Evolutionary conservation across 495 filamentous ascomycete species (phyloP), one percentile per base, ranked within the genome.

Genomic region (Penicillium ochrochloron): DNA sequence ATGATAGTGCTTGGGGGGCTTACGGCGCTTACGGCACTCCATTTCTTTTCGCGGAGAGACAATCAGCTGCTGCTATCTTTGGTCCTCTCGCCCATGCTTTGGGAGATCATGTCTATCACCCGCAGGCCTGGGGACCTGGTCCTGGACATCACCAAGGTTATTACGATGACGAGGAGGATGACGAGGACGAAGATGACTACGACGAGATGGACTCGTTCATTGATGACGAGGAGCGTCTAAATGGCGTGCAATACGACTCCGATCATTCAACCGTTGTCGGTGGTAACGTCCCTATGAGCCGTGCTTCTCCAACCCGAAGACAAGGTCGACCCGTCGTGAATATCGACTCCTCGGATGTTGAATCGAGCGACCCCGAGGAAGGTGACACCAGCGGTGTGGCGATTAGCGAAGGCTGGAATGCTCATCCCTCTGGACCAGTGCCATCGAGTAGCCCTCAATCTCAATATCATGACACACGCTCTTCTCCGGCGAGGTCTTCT

Each of bases 181-280:
- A 33, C 2, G 73, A 73, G 17, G 75, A 79, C 10, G 71, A 73
- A 23, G 67, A 70, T 4, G 73, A 75, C 5, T 71, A 75, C 46
- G 72, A 75, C 33, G 78, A 82, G 21, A 69, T 73, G 63, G 75
- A 80, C 51, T 76, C 73, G 11, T 80, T 82, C 42, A 76, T 82
- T 48, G 78, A 79, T 46, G 73, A 81, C 31, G 77, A 76, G 41
- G 64, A 76, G 56, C 64, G 67, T 54, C 50, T 21, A 12, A 46
- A 66, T 33, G 53, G 15, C 19, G 54, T 62, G 17, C 37, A 34
- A 25, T 63, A 65, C 39, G 69, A 68, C 35, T 57, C 62, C 25
- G 71, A 74, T 57, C 63, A 41, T 33, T 62, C 60, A 33, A 69
- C 66, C 12, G 63, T 66, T 15, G 52, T 66, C 6, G 64, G 57